Base-by-base conservation (phyloP, 345 rosid species). In the Moricandia arvensis region DNA sequence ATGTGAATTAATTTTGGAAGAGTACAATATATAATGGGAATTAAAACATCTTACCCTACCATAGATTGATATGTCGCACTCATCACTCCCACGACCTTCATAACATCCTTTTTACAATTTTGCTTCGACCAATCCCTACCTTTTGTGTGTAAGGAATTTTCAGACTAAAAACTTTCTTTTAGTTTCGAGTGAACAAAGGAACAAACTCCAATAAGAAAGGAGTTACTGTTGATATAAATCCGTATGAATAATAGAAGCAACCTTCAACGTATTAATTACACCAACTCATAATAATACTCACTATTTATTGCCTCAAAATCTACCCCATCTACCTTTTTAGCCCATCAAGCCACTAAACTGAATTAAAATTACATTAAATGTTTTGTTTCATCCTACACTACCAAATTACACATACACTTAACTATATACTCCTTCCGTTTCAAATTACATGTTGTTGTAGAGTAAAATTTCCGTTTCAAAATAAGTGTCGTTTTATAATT, bases 21-120 rank as follows among this genome's bases (percentile, higher is more conserved):
- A 30, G 15, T 55, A 59, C 54, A 49, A 1, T 51, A 35, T 72
- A 26, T 54, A 59, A 66, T 53, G 7, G 35, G 29, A 66, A 67
- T 29, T 54, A 57, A 59, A 65, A 34, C 61, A 73, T 68, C 15
- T 38, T 74, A 30, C 82, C 85, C 17, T n/a, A 45, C 53, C 53
- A 43, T 43, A 12, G 15, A 43, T 43, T 11, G 47, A 41, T 71
- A 21, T 21, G 24, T 21, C 2, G 24, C 24, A 21, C 24, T 21
- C 24, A 21, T 21, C 24, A 21, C 24, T 21, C 24, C 24, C 24
- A 21, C 24, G 24, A 21, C 24, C 24, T 21, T 21, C 24, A 21
- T 21, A 1, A 21, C 2, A 21, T 21, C 24, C 24, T 21, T 21
- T 21, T 18, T 27, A 21, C 55, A 51, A 21, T 21, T 21, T 2